A percentile compares a stretch with the other conserved stretches of the same genome.
Conservation (phyloP, 495 filamentous ascomycete genomes). For the Aspergillus bertholletiae region DNA sequence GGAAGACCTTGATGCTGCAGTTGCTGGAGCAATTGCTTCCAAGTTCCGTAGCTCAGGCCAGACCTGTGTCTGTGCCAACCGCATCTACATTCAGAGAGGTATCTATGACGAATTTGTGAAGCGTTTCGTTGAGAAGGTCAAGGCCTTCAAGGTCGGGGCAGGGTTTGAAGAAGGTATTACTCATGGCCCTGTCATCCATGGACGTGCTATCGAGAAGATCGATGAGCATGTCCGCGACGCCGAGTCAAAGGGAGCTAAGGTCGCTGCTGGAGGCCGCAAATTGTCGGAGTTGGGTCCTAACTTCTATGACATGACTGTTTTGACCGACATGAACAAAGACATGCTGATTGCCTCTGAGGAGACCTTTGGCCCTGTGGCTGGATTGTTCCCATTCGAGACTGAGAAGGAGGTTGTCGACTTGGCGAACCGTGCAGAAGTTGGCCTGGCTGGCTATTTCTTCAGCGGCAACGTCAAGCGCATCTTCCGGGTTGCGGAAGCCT, state of each 20-base stretch:
- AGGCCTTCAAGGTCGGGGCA: conserved; percentile 70
- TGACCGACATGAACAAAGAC: conserved; percentile 74
- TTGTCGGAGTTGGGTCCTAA: conserved; percentile 63
- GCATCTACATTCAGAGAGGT: conserved; percentile 76
- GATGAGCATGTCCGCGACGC: conserved; percentile 77
- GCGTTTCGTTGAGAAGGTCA: conserved; percentile 71
- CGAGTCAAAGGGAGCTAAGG: conserved; percentile 65
- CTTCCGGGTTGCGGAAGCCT: conserved; percentile 73
- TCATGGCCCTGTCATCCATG: conserved; percentile 82
- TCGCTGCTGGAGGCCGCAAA: conserved; percentile 67
- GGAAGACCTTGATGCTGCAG: conserved; percentile 73
- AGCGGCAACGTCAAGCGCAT: conserved; percentile 69
- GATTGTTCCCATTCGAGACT: conserved; percentile 74
- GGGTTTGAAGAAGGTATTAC: conserved; percentile 69
- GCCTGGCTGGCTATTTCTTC: conserved; percentile 86
- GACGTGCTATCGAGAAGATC: conserved; percentile 70
- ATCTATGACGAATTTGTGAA: conserved; percentile 74
- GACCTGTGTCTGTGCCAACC: conserved; percentile 88
- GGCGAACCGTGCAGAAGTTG: conserved; percentile 73
- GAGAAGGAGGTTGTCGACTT: conserved; percentile 81
- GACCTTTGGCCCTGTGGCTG: conserved; percentile 85
- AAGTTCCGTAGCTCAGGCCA: conserved; percentile 89
- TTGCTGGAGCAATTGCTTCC: conserved; percentile 67
- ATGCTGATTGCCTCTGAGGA: conserved; percentile 79
- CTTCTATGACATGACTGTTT: conserved; percentile 80